phyloP scores from a whole-genome alignment of 129 eudicot species.

The Solidago caesia region DNA sequence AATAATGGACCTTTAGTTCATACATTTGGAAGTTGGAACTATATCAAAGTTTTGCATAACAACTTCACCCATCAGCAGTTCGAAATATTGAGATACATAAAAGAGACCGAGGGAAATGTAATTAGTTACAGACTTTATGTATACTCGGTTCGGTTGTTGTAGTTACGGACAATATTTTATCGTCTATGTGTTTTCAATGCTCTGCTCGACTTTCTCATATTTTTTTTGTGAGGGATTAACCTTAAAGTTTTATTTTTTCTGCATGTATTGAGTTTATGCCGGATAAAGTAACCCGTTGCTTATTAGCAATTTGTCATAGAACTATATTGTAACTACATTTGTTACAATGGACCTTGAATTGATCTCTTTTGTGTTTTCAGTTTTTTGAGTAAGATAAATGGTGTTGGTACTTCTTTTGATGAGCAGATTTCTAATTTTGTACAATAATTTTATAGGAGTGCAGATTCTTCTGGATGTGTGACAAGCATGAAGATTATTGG shows the following conservation, averaged over 20 bases:
- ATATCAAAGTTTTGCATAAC: too few relatives aligned
- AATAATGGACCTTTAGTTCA: not conserved
- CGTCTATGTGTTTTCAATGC: too few relatives aligned
- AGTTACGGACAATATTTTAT: too few relatives aligned
- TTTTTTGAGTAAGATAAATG: not conserved
- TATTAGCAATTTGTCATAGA: not conserved
- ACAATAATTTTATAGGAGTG: conserved; percentile 15
- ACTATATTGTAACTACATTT: not conserved
- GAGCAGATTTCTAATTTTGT: conserved; percentile 15
- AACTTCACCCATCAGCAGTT: too few relatives aligned
- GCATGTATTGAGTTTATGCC: not conserved
- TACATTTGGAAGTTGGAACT: not conserved
- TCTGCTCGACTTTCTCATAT: too few relatives aligned
- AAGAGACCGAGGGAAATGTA: too few relatives aligned
- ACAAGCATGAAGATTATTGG: conserved; percentile 61
- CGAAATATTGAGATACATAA: too few relatives aligned
- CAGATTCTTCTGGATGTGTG: conserved; percentile 38
- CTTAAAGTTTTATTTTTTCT: not conserved
- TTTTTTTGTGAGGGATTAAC: too few relatives aligned
- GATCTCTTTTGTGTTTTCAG: not conserved
- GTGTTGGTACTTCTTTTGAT: not conserved
- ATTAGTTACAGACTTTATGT: too few relatives aligned
- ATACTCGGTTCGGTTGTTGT: too few relatives aligned
- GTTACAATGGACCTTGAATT: not conserved
- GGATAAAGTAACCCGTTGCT: not conserved